Conservation (phyloP, 2,329 filamentous ascomycete species). For the Fusarium sp. region DNA sequence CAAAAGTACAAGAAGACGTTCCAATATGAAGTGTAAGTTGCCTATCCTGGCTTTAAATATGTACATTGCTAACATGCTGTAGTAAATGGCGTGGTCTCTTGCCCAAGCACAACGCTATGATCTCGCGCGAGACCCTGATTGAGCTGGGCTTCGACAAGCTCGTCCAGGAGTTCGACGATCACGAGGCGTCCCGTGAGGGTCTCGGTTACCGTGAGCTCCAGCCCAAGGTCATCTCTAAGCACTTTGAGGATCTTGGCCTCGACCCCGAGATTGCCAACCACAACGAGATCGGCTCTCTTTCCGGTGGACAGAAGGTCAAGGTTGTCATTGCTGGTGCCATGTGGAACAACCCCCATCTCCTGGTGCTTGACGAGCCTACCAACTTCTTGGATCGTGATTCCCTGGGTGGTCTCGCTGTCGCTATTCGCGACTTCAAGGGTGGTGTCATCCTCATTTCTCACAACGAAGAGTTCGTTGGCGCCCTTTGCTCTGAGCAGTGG, state of each 20-base stretch:
- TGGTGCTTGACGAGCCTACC: conserved; percentile 97
- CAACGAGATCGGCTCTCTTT: conserved; percentile 96
- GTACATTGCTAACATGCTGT: conserved; percentile 40
- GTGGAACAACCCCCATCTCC: conserved; percentile 99
- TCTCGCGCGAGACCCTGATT: conserved; percentile 90
- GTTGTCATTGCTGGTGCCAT: conserved; percentile 95
- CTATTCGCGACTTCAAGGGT: conserved; percentile 97
- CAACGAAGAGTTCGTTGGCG: conserved; percentile 98
- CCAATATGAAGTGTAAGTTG: conserved; percentile 89
- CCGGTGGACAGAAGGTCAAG: conserved; percentile 98
- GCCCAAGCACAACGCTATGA: conserved; percentile 92
- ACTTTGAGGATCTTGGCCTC: conserved; percentile 96
- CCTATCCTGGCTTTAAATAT: neutral
- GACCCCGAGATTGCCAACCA: conserved; percentile 99
- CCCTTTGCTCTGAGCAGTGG: conserved; percentile 96
- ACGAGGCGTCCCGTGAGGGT: conserved; percentile 98
- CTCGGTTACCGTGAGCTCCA: conserved; percentile 94
- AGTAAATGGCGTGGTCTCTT: conserved; percentile 90
- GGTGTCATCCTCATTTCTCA: conserved; percentile 99
- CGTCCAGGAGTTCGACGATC: conserved; percentile 97
- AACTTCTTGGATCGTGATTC: conserved; percentile 99
- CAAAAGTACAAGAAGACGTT: conserved; percentile 99
- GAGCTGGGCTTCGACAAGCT: conserved; percentile 92
- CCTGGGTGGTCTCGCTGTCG: conserved; percentile 94
- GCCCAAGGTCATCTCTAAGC: conserved; percentile 93